Percentiles rank a stretch among this genome's conserved stretches.
phyloP scores from a whole-genome alignment of 1,284 basidiomycete species.

The Tilletiopsis washingtonensis region DNA sequence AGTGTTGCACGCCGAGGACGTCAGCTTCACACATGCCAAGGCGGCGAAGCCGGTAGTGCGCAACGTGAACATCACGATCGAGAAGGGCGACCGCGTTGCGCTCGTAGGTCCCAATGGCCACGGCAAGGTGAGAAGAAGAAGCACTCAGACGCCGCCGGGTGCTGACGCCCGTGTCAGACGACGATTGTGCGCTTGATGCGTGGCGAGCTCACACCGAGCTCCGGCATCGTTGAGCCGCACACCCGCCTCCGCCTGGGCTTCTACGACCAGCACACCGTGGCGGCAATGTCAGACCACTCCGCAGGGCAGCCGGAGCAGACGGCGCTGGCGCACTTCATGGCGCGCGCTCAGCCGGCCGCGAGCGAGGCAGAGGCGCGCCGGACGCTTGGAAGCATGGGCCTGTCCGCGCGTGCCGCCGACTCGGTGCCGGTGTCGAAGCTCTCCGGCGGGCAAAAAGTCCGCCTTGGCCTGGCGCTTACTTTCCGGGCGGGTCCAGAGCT shows the following conservation, averaged over 20 bases:
- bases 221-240: conserved; percentile 58
- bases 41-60: conserved; percentile 50
- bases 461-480: conserved; percentile 26
- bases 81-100: conserved; percentile 56
- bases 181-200: conserved; percentile 52
- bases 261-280: conserved; percentile 50
- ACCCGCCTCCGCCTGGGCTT: conserved; percentile 56
- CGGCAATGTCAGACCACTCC: conserved; percentile 28
- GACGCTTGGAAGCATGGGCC: conserved; percentile 50
- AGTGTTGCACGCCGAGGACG: conserved; percentile 54
- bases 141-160: background rate
- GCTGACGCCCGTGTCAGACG: conserved; percentile 6
- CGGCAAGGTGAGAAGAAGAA: conserved; percentile 15
- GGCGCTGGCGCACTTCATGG: conserved; percentile 51
- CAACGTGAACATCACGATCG: conserved; percentile 56
- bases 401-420: conserved; percentile 28
- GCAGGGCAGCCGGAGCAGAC: conserved; percentile 19
- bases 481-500: conserved; percentile 29
- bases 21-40: conserved; percentile 51
- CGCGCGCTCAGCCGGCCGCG: conserved; percentile 2
- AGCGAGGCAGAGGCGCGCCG: conserved; percentile 34
- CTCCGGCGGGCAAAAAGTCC: conserved; percentile 56
- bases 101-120: conserved; percentile 54
- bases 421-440: conserved; percentile 17
- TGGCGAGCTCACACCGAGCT: conserved; percentile 53